Base-by-base conservation (phyloP, 306 rosid genomes). In the Acacia melanoxylon region DNA sequence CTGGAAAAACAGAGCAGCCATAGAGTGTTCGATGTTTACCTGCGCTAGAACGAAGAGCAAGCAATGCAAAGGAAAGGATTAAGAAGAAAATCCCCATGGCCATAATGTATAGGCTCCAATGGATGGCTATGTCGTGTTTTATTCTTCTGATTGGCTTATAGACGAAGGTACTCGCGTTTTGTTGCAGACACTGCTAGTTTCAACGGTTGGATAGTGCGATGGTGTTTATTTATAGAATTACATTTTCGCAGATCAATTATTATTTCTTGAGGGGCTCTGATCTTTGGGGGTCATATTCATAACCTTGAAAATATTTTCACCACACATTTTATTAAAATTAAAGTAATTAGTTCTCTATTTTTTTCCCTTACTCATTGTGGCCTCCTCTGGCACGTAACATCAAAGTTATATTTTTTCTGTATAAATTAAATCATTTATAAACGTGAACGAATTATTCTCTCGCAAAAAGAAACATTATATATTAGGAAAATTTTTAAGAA, bases 31-130 rank as follows among this genome's bases (percentile, higher is more conserved):
- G 20, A 19, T 67, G 15, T 35, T 42, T 35, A 67, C 44, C 3
- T 59, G 91, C 89, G 24, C 85, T 84, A 81, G 81, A 66, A 73
- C 72, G 66, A 45, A 84, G 77, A 42, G 83, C 74, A 19, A 89
- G 84, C 72, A 84, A 44, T 19, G 88, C 66, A 0, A 87, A 42
- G 19, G 84, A 49, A 65, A 92, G 72, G 37, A 85, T 45, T 37
- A 82, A 71, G 72, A 86, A 14, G 79, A 37, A 27, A 83, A 86
- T 29, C 78, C 17, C 9, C 7, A 66, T 20, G 33, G 81, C 76
- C 92, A 92, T 90, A 41, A 42, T 24, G 48, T 48, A 71, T 59
- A 54, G 68, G 68, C 9, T 25, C 20, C 20, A 62, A 27, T 27
- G 68, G 19, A 62, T 27, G 68, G 73, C 45, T 82, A 70, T 31